phyloP scores from a whole-genome alignment of 1,139 yeast genomes.

The Candida pseudocylindracea region DNA sequence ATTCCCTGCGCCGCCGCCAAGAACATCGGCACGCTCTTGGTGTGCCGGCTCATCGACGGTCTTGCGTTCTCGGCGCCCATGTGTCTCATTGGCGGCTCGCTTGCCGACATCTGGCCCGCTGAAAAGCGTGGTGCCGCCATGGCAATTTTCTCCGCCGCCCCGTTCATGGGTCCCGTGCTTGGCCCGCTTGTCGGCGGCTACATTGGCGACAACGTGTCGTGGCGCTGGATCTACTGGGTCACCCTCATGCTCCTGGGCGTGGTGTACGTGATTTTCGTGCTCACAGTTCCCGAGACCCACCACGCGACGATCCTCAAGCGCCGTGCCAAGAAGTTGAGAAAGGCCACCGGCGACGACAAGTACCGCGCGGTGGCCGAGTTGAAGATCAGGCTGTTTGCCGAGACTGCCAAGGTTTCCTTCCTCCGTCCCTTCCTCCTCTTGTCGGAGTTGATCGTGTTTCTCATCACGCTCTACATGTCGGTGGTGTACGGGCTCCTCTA shows the following conservation, averaged over 20 bases:
- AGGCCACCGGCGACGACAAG: slow-evolving; percentile 27
- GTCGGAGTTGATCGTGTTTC: slow-evolving; percentile 29
- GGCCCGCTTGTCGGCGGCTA: slow-evolving; percentile 41
- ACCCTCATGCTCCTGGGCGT: slow-evolving; percentile 33
- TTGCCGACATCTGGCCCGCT: slow-evolving; percentile 50
- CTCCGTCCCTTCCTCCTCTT: slow-evolving; percentile 26
- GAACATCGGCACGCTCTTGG: slow-evolving; percentile 48
- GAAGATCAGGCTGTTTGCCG: slow-evolving; percentile 14
- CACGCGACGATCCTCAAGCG: slow-evolving; percentile 16
- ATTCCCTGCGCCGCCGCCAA: slow-evolving; percentile 54
- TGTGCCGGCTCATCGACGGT: slow-evolving; percentile 48
- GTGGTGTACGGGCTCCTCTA: slow-evolving; percentile 26
- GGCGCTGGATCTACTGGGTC: slow-evolving; percentile 68
- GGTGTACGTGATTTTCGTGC: slow-evolving; percentile 14
- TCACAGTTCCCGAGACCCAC: slow-evolving; percentile 38
- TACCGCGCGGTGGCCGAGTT: slow-evolving; percentile 26
- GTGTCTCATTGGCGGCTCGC: slow-evolving; percentile 60
- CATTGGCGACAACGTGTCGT: slow-evolving; percentile 40
- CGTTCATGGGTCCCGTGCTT: slow-evolving; percentile 4
- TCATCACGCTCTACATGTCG: slow-evolving; percentile 38
- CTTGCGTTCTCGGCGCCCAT: slow-evolving; percentile 61
- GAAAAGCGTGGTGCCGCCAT: slow-evolving; percentile 11
- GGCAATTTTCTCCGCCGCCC: slow-evolving; percentile 4
- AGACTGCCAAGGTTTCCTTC: slow-evolving; percentile 24
- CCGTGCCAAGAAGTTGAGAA: slow-evolving; percentile 11